Percentiles rank a stretch among this genome's conserved stretches.
Evolutionary conservation across 2,329 filamentous ascomycete genomes (phyloP).

Genomic region (Dothistroma septosporum): DNA sequence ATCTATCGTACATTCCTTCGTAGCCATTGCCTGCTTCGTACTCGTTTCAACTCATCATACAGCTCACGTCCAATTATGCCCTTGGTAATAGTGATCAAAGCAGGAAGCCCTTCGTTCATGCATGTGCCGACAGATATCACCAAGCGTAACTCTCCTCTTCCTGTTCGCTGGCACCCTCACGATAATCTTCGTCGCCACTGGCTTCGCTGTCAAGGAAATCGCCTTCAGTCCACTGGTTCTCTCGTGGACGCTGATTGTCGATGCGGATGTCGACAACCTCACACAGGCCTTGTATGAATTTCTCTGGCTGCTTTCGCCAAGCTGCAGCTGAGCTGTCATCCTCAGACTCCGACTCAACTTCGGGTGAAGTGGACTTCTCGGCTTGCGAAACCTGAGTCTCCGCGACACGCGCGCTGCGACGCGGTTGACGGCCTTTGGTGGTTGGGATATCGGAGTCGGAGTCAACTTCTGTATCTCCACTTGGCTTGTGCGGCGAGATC

Average conservation of each 20-base stretch:
- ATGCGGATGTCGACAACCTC: slow-evolving; percentile 66
- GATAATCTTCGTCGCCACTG: slow-evolving; percentile 56
- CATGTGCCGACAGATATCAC: slow-evolving; percentile 19
- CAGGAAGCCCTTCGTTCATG: too few relatives aligned
- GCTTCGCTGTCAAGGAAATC: slow-evolving; percentile 65
- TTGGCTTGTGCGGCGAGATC: slow-evolving; percentile 25
- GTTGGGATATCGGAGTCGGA: slow-evolving; percentile 18
- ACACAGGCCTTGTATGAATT: slow-evolving; percentile 64
- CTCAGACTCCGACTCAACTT: slow-evolving; percentile 28
- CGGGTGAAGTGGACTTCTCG: slow-evolving; percentile 17
- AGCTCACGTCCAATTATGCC: not conserved
- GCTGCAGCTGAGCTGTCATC: slow-evolving; percentile 38
- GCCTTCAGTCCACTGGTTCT: slow-evolving; percentile 64
- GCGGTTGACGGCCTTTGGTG: slow-evolving; percentile 15
- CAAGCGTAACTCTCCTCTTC: slow-evolving; percentile 40
- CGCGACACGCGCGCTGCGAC: slow-evolving; percentile 32
- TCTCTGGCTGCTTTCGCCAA: slow-evolving; percentile 26
- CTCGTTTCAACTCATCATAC: not conserved
- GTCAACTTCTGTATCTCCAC: slow-evolving; percentile 26
- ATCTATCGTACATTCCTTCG: not conserved
- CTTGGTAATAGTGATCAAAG: not conserved
- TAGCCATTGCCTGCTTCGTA: not conserved
- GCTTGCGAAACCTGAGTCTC: slow-evolving; percentile 20
- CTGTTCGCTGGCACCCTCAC: slow-evolving; percentile 54
- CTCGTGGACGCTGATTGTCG: slow-evolving; percentile 70